Percentiles rank a stretch among this genome's conserved stretches.
These are phyloP conservation scores for Leishmania lainsoni DNA, from an alignment of 208 protist species.

Conservation along the genomic window DNA sequence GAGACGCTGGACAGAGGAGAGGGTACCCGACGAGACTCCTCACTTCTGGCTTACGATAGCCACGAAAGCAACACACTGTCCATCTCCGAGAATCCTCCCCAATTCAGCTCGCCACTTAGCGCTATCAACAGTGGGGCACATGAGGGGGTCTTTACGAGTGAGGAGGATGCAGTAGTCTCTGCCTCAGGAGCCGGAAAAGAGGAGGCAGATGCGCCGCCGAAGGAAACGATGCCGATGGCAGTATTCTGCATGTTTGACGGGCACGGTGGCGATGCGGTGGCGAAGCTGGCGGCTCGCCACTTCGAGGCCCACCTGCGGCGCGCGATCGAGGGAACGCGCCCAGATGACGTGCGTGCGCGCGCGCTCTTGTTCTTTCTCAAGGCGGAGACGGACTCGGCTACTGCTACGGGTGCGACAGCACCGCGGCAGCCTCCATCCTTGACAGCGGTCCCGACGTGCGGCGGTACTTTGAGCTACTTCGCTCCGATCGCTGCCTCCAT, in stretches of 20 bases:
- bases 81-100: not conserved
- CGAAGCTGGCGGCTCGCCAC: constrained; percentile 61
- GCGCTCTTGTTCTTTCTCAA: constrained; percentile 61
- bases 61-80: not conserved
- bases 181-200: not conserved
- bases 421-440: constrained; percentile 8
- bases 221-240: constrained; percentile 63
- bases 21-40: not conserved
- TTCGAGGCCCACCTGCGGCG: constrained; percentile 67
- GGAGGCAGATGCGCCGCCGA: not conserved
- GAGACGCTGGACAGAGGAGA: not conserved
- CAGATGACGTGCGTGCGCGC: constrained; percentile 42
- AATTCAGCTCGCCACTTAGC: not conserved
- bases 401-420: constrained; percentile 3
- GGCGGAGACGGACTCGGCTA: constrained; percentile 37
- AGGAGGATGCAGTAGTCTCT: not conserved
- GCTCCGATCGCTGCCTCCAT: not conserved
- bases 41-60: not conserved
- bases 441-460: constrained; percentile 7
- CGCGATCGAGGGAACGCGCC: constrained; percentile 40
- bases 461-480: constrained; percentile 13
- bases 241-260: constrained; percentile 88
- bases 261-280: constrained; percentile 79
- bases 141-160: not conserved
- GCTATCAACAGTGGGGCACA: not conserved